Evolutionary conservation across 306 rosid genomes (phyloP).

Genomic region (Medicago lupulina): DNA sequence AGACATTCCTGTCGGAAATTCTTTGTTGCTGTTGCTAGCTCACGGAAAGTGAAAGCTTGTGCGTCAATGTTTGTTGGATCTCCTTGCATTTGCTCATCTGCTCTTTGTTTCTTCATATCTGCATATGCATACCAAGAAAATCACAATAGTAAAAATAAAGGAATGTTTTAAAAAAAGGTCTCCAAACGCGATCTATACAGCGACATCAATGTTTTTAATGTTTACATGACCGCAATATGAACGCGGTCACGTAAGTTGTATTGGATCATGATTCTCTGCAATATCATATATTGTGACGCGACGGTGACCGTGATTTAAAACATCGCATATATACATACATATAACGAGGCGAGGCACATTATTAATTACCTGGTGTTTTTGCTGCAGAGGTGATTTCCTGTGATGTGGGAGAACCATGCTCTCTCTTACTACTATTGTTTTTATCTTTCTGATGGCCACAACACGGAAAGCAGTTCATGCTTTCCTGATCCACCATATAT

Average conservation of each 20-base stretch:
- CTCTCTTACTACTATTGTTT: slow-evolving; percentile 47
- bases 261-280: neutral
- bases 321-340: neutral
- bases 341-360: neutral
- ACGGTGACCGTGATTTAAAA: neutral
- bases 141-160: neutral
- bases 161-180: neutral
- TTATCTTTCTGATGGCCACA: slow-evolving; percentile 55
- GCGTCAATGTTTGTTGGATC: slow-evolving; percentile 53
- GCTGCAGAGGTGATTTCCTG: slow-evolving; percentile 3
- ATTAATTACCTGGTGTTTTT: slow-evolving; percentile 52
- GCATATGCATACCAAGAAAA: slow-evolving; percentile 24
- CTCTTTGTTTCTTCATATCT: slow-evolving; percentile 50
- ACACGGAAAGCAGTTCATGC: slow-evolving; percentile 92
- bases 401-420: slow-evolving; percentile 34
- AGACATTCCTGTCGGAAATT: slow-evolving; percentile 89
- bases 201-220: neutral
- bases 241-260: neutral
- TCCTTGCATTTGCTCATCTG: slow-evolving; percentile 39
- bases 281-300: neutral
- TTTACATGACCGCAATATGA: neutral
- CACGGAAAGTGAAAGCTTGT: slow-evolving; percentile 73
- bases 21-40: slow-evolving; percentile 89
- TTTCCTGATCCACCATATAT: slow-evolving; percentile 9
- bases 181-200: neutral